Evolutionary conservation across 2,329 filamentous ascomycete genomes (phyloP), one percentile per base, ranked within the genome.

Genomic region (Apiospora hydei): DNA sequence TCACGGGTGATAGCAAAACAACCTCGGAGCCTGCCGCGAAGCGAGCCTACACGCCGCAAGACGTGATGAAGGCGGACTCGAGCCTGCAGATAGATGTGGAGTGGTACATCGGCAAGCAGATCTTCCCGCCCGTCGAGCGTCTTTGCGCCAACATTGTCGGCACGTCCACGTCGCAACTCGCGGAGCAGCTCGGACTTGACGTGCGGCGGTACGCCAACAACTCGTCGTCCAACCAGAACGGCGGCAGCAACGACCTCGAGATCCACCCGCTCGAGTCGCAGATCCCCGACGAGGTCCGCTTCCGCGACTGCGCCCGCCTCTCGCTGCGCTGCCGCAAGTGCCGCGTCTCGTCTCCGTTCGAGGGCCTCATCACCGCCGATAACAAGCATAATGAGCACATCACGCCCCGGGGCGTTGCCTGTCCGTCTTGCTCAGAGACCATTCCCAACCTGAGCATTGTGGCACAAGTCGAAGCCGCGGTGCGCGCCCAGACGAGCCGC

Each of bases 91-190:
- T 95, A 2, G 96, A 99, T 79, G 89, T 98, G n/a, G 96, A 99
- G 80, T 98, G 95, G 89, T 99, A 99, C 82, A 90, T 99, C 51
- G 93, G 94, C 85, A 99, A 99, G 86, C 96, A 99, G 83, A 98
- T 99, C 72, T 94, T 99, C 83, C 96, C 96, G 14, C 96, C 96
- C 0, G 96, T 99, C 38, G 96, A 99, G 84, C 94, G 96, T 88
- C 91, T 99, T 30, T 99, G 96, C 81, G 96, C 96, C 73, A 98
- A 97, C 73, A 98, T 99, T 78, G 90, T 90, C 18, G 96, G 96
- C 72, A 99, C 96, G 1, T 97, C 98, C 74, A 93, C 96, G 10
- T 90, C 94, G 1, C 92, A 95, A 75, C 88, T 99, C 13, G 96
- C 96, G 1, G 95, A 98, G 80, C 97, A 96, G 81, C 90, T 99